These are phyloP conservation scores for Oryza nivara DNA, from an alignment of 176 grass and related monocot species.

Conservation along the genomic window DNA sequence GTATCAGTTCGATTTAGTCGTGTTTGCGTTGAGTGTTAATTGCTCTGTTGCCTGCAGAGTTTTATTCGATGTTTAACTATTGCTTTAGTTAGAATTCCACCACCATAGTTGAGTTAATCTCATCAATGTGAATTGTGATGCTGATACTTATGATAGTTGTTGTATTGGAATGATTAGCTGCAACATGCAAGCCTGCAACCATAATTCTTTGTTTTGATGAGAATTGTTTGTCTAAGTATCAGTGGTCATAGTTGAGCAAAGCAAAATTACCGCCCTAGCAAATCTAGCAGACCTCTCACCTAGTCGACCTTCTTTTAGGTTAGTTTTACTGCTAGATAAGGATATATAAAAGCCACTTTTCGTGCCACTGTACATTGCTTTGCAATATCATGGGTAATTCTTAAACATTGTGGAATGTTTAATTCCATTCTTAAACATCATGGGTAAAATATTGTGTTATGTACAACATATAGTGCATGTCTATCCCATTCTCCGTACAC, in stretches of 20 bases:
- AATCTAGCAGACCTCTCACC: not conserved
- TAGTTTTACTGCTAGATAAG: not conserved
- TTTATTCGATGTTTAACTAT: not conserved
- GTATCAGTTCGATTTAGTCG: not conserved
- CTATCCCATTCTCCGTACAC: not conserved
- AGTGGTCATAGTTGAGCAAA: not conserved
- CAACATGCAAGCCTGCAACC: not conserved
- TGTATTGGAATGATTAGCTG: constrained; percentile 12
- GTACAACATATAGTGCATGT: not conserved
- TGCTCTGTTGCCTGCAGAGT: not conserved
- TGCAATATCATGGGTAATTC: not conserved
- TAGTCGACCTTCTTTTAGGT: not conserved
- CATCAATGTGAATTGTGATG: not conserved
- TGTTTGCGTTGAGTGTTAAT: constrained; percentile 14
- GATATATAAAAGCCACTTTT: constrained; percentile 6
- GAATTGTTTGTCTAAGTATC: not conserved
- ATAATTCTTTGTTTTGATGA: not conserved
- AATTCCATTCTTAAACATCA: constrained; percentile 1
- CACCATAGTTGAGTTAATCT: not conserved
- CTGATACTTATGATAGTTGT: not conserved
- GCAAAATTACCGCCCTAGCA: not conserved
- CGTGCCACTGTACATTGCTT: not conserved
- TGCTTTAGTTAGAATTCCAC: not conserved
- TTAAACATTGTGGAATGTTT: not conserved
- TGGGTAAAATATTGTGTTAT: not conserved